Conservation (phyloP, 2,329 filamentous ascomycete species). For the Microdochium paspali region DNA sequence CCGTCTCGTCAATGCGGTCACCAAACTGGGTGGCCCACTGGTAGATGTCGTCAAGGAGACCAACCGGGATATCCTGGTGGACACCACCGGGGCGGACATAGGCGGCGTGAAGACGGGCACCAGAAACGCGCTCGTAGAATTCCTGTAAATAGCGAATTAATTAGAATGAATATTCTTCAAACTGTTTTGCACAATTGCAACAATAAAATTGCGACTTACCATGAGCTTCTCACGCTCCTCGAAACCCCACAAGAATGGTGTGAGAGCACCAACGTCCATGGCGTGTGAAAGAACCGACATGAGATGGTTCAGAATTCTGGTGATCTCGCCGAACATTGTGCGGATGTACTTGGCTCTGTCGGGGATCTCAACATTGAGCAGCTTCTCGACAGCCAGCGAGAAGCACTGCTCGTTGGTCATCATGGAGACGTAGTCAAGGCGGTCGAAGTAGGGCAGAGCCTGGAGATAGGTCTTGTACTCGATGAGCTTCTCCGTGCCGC, state of each 20-base stretch:
- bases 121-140: conserved; percentile 99
- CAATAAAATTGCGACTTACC: conserved; percentile 45
- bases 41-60: conserved; percentile 96
- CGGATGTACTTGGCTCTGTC: conserved; percentile 95
- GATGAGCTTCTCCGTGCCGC: conserved; percentile 98
- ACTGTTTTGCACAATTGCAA: not conserved
- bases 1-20: conserved; percentile 96
- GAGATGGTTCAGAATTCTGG: conserved; percentile 87
- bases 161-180: conserved; percentile 2
- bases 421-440: conserved; percentile 98
- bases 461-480: conserved; percentile 99
- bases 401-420: conserved; percentile 99
- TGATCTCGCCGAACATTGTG: conserved; percentile 92
- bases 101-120: conserved; percentile 91
- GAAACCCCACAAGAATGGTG: conserved; percentile 98
- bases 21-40: conserved; percentile 99
- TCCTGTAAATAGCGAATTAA: conserved; percentile 51
- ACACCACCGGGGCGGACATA: conserved; percentile 96
- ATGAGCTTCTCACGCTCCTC: conserved; percentile 99
- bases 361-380: conserved; percentile 93
- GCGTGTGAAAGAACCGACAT: conserved; percentile 97
- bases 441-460: conserved; percentile 96
- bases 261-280: conserved; percentile 97
- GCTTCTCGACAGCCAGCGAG: conserved; percentile 90
- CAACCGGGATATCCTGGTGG: conserved; percentile 86